Percentiles rank a stretch among this genome's conserved stretches.
Conservation (phyloP, 495 filamentous ascomycete genomes). For the Neurospora intermedia region DNA sequence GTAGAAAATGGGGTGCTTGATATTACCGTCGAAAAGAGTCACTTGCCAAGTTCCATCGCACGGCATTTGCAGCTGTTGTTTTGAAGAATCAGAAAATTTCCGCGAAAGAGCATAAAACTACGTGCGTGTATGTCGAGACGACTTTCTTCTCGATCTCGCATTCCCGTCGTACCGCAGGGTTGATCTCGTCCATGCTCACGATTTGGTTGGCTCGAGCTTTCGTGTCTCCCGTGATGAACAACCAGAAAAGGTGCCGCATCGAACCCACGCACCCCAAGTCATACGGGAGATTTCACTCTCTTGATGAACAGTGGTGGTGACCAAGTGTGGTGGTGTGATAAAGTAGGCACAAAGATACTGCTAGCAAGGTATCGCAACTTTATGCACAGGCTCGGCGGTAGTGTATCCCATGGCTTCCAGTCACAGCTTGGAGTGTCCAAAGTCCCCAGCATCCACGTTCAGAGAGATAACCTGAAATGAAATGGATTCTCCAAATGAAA, state of each 20-base stretch:
- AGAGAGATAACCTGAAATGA: not conserved
- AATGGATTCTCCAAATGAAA: not conserved
- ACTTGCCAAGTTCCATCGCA: conserved; percentile 2
- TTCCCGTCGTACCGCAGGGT: not conserved
- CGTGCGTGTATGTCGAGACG: not conserved
- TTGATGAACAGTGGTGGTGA: not conserved
- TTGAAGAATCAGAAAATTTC: not conserved
- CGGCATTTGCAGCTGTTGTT: conserved; percentile 1
- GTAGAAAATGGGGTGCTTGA: not conserved
- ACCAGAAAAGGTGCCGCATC: not conserved
- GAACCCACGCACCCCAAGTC: not conserved
- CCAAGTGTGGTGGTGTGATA: not conserved
- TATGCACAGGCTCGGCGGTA: not conserved
- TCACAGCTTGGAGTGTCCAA: not conserved
- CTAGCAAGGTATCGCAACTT: not conserved
- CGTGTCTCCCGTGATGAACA: not conserved
- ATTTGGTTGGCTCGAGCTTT: not conserved
- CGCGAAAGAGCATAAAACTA: not conserved
- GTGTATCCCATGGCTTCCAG: not conserved
- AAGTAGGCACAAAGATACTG: not conserved
- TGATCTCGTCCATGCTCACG: not conserved
- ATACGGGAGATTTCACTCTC: not conserved
- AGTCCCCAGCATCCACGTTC: not conserved
- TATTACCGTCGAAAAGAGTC: not conserved
- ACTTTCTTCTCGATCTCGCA: not conserved